Percentiles rank a stretch among this genome's conserved stretches.
These are phyloP conservation scores for Neospora caninum DNA, from an alignment of 169 alveolate species.

Conservation along the genomic window DNA sequence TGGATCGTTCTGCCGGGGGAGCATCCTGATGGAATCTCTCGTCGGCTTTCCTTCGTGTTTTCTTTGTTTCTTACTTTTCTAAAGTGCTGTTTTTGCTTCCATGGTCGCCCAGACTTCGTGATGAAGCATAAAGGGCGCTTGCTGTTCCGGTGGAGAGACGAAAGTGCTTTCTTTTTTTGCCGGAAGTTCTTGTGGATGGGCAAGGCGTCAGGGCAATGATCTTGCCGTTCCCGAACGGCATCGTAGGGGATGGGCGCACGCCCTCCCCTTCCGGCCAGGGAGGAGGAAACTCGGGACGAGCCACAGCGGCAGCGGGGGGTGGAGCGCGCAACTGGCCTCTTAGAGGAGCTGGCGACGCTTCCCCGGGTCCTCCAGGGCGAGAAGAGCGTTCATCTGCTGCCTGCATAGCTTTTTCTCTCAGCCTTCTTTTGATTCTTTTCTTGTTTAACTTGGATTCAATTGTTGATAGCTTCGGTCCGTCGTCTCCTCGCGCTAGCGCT, in stretches of 20 bases:
- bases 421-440: not conserved
- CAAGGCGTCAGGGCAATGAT: not conserved
- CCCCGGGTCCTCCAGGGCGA: not conserved
- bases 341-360: not conserved
- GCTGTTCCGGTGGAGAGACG: not conserved
- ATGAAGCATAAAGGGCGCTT: not conserved
- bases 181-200: not conserved
- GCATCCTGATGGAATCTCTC: not conserved
- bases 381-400: conserved; percentile 29
- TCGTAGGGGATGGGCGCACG: not conserved
- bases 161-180: not conserved
- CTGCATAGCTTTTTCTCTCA: not conserved
- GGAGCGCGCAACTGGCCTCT: not conserved
- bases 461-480: not conserved
- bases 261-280: not conserved
- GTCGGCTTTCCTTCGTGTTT: not conserved
- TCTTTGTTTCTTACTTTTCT: not conserved
- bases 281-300: not conserved
- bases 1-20: not conserved
- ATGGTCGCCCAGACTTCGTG: not conserved
- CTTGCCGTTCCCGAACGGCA: conserved; percentile 28
- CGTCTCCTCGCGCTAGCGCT: not conserved
- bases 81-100: not conserved
- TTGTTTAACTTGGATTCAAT: conserved; percentile 19
- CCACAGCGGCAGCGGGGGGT: not conserved